These are phyloP conservation scores for Chaetomium strumarium DNA, from an alignment of 2,329 filamentous ascomycete genomes.

Conservation along the genomic window DNA sequence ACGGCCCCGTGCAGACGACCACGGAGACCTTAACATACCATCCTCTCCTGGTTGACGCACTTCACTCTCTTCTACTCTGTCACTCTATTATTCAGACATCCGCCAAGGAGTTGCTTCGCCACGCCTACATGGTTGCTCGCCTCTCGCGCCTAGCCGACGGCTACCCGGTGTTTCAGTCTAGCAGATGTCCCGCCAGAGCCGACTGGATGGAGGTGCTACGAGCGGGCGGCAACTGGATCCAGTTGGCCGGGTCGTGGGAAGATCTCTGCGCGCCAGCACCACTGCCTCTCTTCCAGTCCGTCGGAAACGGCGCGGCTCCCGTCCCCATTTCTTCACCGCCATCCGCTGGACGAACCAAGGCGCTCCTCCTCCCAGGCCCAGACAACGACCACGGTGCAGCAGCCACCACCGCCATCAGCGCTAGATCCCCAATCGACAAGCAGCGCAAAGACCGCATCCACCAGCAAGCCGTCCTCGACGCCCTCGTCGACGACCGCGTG, in stretches of 20 bases:
- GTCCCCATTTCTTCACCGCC: conserved; percentile 3
- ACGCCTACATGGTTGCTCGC: conserved; percentile 76
- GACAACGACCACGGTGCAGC: background rate
- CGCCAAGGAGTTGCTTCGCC: conserved; percentile 67
- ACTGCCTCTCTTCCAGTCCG: conserved; percentile 34
- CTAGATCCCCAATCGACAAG: conserved; percentile 37
- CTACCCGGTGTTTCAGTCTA: conserved; percentile 72
- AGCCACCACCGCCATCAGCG: background rate
- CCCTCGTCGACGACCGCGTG: conserved; percentile 61
- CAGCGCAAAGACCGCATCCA: conserved; percentile 54
- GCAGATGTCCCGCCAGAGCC: conserved; percentile 63
- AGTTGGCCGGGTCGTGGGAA: conserved; percentile 62
- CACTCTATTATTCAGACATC: conserved; percentile 78
- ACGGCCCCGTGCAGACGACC: conserved; percentile 31
- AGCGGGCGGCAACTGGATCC: conserved; percentile 63
- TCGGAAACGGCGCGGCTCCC: conserved; percentile 5
- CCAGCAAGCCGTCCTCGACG: conserved; percentile 61
- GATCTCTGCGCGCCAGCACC: conserved; percentile 58
- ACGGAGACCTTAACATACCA: conserved; percentile 70
- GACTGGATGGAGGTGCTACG: conserved; percentile 77
- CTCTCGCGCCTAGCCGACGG: conserved; percentile 69
- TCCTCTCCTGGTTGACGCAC: conserved; percentile 69
- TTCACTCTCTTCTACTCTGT: conserved; percentile 71
- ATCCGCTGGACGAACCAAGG: conserved; percentile 24
- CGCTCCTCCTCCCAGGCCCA: conserved; percentile 31